Percentiles rank a stretch among this genome's conserved stretches.
Conservation (phyloP, 805 yeast genomes). For the Saccharomycopsis capsularis region DNA sequence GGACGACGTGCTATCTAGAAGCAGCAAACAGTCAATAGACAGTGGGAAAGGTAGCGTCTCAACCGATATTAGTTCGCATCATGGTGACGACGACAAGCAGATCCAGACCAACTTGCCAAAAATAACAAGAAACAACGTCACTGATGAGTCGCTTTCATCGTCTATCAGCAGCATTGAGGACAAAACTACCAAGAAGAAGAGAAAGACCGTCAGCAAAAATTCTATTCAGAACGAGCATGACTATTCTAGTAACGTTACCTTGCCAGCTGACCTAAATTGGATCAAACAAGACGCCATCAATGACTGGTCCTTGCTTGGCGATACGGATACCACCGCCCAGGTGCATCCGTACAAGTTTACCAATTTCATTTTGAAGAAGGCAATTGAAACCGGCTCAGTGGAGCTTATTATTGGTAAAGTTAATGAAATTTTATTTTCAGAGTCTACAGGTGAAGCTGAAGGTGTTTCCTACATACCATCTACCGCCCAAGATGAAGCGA, state of each 20-base stretch:
- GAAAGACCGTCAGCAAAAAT: conserved; percentile 35
- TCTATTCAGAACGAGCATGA: conserved; percentile 26
- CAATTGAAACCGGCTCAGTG: conserved; percentile 76
- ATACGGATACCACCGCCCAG: conserved; percentile 85
- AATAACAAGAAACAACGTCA: too few relatives aligned
- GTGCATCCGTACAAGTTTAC: conserved; percentile 95
- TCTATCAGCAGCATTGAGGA: neutral
- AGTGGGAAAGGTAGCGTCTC: conserved; percentile 6
- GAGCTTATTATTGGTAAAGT: conserved; percentile 83
- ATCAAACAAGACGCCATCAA: conserved; percentile 55
- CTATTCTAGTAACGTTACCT: conserved; percentile 20
- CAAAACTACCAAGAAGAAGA: conserved; percentile 24
- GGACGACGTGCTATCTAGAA: neutral
- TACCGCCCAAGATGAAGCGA: conserved; percentile 30
- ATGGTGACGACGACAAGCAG: conserved; percentile 23
- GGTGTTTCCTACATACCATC: conserved; percentile 60
- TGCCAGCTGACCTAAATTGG: conserved; percentile 75
- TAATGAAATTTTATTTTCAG: conserved; percentile 53
- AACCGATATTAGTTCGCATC: conserved; percentile 22
- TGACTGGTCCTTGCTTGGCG: conserved; percentile 77
- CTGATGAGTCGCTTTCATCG: neutral
- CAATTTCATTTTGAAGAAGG: conserved; percentile 70
- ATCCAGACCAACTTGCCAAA: conserved; percentile 13
- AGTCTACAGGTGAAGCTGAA: conserved; percentile 56
- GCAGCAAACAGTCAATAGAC: neutral